phyloP scores from a whole-genome alignment of 2,329 filamentous ascomycete species.

The Curvularia spicifera region DNA sequence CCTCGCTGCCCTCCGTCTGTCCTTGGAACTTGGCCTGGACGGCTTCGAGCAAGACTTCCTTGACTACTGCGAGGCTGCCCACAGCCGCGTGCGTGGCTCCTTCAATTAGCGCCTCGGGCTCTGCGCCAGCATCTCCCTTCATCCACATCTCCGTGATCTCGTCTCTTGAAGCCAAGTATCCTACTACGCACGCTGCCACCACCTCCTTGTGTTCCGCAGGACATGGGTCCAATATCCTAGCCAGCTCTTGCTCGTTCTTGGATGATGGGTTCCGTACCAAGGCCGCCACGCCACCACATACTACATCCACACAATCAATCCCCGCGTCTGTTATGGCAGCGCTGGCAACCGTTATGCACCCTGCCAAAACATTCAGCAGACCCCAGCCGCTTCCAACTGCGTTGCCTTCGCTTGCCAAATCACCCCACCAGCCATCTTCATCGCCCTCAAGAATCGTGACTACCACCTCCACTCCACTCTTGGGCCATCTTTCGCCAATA shows the following conservation, averaged over 20 bases:
- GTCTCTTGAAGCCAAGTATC: conserved; percentile 83
- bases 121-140: conserved; percentile 69
- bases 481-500: conserved; percentile 96
- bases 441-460: conserved; percentile 94
- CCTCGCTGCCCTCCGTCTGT: conserved; percentile 23
- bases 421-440: conserved; percentile 74
- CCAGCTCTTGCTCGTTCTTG: conserved; percentile 40
- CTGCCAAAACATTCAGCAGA: conserved; percentile 87
- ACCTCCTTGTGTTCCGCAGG: conserved; percentile 80
- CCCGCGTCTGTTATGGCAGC: conserved; percentile 93
- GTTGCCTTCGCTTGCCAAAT: conserved; percentile 46
- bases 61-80: conserved; percentile 65
- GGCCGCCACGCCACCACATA: conserved; percentile 87
- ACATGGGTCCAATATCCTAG: conserved; percentile 78
- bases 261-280: conserved; percentile 60
- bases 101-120: conserved; percentile 64
- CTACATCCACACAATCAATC: conserved; percentile 92
- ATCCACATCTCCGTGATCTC: conserved; percentile 96
- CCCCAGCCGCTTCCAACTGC: conserved; percentile 75
- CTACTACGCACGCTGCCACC: conserved; percentile 84
- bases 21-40: conserved; percentile 42
- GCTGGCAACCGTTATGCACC: conserved; percentile 91
- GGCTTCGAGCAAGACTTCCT: conserved; percentile 65
- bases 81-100: conserved; percentile 68
- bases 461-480: conserved; percentile 94